phyloP scores from a whole-genome alignment of 2,329 filamentous ascomycete species.

The Stagonosporopsis cucurbitacearum region DNA sequence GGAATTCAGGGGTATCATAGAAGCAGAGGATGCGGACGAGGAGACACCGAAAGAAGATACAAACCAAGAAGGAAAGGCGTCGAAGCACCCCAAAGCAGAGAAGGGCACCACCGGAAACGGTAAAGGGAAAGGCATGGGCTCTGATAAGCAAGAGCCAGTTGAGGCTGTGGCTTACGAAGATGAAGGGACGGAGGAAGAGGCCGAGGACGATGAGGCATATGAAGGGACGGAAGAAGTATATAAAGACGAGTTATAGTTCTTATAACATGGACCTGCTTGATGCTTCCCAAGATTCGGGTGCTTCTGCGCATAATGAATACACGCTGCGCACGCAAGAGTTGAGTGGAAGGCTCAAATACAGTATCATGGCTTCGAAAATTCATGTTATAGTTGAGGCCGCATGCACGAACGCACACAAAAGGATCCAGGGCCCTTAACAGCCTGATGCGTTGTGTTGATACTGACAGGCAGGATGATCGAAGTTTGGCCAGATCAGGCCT shows the following conservation, averaged over 20 bases:
- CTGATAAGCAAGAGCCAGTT: conserved; percentile 22
- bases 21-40: conserved; percentile 62
- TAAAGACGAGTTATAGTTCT: conserved; percentile 48
- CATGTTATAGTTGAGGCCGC: no score
- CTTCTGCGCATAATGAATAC: not conserved
- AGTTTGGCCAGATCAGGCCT: conserved; percentile 4
- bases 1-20: conserved; percentile 74
- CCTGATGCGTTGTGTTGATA: not conserved
- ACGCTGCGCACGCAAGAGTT: not conserved
- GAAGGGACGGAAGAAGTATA: conserved; percentile 51
- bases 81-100: conserved; percentile 33
- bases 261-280: not conserved
- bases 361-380: no score
- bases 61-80: conserved; percentile 26
- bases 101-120: conserved; percentile 1
- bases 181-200: conserved; percentile 10
- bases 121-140: conserved; percentile 55
- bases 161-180: conserved; percentile 25
- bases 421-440: no score
- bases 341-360: not conserved
- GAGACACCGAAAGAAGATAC: conserved; percentile 32
- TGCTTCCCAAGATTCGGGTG: not conserved
- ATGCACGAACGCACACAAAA: not conserved
- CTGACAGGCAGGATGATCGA: not conserved
- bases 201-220: conserved; percentile 24